Percentiles rank a stretch among this genome's conserved stretches.
Evolutionary conservation across 2,329 filamentous ascomycete species (phyloP).

Genomic region (Claviceps monticola): DNA sequence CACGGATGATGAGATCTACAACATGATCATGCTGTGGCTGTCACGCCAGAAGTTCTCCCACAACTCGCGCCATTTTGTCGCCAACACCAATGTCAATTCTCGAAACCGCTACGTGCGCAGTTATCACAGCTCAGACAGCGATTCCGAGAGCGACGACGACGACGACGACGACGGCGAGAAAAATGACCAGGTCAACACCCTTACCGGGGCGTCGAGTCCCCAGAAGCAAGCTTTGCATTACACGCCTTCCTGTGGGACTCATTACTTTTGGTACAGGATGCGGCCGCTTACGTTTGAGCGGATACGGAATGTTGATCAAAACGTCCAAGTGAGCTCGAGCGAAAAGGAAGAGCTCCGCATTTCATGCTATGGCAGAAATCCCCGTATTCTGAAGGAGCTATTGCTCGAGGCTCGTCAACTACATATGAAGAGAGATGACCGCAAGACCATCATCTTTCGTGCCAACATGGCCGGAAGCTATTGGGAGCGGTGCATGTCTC

Average conservation of each 20-base stretch:
- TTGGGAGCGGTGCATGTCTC: slow-evolving; percentile 50
- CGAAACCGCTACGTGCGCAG: slow-evolving; percentile 35
- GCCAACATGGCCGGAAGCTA: slow-evolving; percentile 33
- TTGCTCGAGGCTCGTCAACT: slow-evolving; percentile 42
- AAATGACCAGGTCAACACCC: slow-evolving; percentile 11
- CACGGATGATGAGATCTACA: slow-evolving; percentile 59
- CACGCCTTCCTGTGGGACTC: slow-evolving; percentile 52
- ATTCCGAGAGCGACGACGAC: slow-evolving; percentile 25
- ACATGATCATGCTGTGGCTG: slow-evolving; percentile 59
- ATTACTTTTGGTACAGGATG: slow-evolving; percentile 55
- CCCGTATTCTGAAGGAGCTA: slow-evolving; percentile 46
- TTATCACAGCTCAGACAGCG: slow-evolving; percentile 27
- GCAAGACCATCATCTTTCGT: slow-evolving; percentile 52
- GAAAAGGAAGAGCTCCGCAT: slow-evolving; percentile 46
- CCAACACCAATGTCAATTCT: slow-evolving; percentile 46
- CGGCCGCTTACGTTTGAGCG: slow-evolving; percentile 45
- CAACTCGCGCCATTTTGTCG: slow-evolving; percentile 46
- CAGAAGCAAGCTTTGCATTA: slow-evolving; percentile 41
- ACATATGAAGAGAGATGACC: slow-evolving; percentile 43
- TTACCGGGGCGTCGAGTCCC: slow-evolving; percentile 9
- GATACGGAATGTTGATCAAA: slow-evolving; percentile 30
- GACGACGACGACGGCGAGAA: slow-evolving; percentile 32
- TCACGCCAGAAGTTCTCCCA: slow-evolving; percentile 47
- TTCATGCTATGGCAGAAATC: slow-evolving; percentile 47
- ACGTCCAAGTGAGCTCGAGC: slow-evolving; percentile 23